Conservation (phyloP, 257 asterid genomes). For the Echium plantagineum region DNA sequence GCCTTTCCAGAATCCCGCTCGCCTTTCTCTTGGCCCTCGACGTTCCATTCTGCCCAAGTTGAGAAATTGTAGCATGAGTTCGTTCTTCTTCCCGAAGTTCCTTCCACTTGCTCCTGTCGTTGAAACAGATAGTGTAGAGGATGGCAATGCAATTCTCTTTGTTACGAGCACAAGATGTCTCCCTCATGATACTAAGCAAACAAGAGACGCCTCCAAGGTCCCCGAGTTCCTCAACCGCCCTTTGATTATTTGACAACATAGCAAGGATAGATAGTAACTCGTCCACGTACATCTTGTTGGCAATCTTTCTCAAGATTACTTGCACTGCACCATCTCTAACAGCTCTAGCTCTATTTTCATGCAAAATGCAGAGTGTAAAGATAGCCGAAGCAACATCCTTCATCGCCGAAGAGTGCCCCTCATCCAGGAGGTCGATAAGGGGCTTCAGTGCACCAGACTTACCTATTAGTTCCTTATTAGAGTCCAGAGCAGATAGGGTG, state of each 20-base stretch:
- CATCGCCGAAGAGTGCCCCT: constrained; percentile 23
- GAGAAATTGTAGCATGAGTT: constrained; percentile 15
- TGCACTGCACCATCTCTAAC: constrained; percentile 28
- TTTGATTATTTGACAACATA: constrained; percentile 20
- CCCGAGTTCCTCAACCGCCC: constrained; percentile 37
- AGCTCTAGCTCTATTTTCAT: constrained; percentile 32
- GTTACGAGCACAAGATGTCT: constrained; percentile 10
- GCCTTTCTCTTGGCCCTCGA: constrained; percentile 53
- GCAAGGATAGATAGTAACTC: constrained; percentile 37
- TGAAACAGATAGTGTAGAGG: constrained; percentile 23
- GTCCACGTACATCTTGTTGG: constrained; percentile 9
- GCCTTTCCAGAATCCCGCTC: constrained; percentile 25
- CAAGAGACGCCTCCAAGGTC: constrained; percentile 23
- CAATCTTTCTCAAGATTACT: constrained; percentile 33
- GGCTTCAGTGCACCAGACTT: constrained; percentile 26
- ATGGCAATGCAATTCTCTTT: constrained; percentile 37
- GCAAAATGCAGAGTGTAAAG: constrained; percentile 20
- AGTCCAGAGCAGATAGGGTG: constrained; percentile 26
- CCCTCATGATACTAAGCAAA: constrained; percentile 21
- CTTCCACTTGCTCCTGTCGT: constrained; percentile 23
- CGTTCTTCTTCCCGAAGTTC: constrained; percentile 24
- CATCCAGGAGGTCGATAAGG: constrained; percentile 29
- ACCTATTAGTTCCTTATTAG: constrained; percentile 26
- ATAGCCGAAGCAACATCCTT: constrained; percentile 36
- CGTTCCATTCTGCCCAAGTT: constrained; percentile 29